Evolutionary conservation across 768 basidiomycete genomes (phyloP).

Genomic region (Auriculariales sp.): DNA sequence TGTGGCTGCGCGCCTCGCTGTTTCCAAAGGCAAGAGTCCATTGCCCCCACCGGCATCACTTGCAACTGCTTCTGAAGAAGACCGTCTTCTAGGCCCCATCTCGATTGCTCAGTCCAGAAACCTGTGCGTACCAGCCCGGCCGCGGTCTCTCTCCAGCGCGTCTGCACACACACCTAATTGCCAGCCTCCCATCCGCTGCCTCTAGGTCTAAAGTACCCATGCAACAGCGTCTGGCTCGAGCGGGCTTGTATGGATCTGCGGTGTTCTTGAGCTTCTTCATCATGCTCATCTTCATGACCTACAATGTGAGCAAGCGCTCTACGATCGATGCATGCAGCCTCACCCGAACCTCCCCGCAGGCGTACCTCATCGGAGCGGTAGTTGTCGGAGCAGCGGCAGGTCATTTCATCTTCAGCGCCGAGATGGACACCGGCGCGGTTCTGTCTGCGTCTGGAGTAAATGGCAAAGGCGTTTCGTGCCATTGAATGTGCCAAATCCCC

Average conservation of each 20-base stretch:
- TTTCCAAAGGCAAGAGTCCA: slow-evolving; percentile 23
- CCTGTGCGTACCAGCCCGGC: slow-evolving; percentile 25
- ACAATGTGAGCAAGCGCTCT: slow-evolving; percentile 51
- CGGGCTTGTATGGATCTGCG: slow-evolving; percentile 55
- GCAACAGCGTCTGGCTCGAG: slow-evolving; percentile 25
- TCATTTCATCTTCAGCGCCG: slow-evolving; percentile 60
- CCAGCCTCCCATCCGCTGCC: neutral
- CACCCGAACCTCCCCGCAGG: slow-evolving; percentile 27
- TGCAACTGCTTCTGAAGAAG: slow-evolving; percentile 34
- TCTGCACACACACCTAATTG: neutral
- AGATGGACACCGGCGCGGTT: slow-evolving; percentile 47
- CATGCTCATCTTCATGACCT: slow-evolving; percentile 96
- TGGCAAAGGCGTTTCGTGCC: slow-evolving; percentile 69
- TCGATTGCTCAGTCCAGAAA: slow-evolving; percentile 20
- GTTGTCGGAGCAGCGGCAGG: slow-evolving; percentile 73
- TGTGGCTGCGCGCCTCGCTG: slow-evolving; percentile 34
- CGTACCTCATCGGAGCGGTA: slow-evolving; percentile 72
- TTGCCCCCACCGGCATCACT: slow-evolving; percentile 29
- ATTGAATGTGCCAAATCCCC: too few species aligned
- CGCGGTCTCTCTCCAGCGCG: neutral
- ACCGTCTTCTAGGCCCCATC: slow-evolving; percentile 35
- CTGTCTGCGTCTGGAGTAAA: slow-evolving; percentile 24
- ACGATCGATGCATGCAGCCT: neutral
- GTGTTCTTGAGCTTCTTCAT: slow-evolving; percentile 78
- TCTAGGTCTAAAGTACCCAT: slow-evolving; percentile 7